phyloP scores from a whole-genome alignment of 148 eudicot genomes.

The Fagopyrum esculentum region DNA sequence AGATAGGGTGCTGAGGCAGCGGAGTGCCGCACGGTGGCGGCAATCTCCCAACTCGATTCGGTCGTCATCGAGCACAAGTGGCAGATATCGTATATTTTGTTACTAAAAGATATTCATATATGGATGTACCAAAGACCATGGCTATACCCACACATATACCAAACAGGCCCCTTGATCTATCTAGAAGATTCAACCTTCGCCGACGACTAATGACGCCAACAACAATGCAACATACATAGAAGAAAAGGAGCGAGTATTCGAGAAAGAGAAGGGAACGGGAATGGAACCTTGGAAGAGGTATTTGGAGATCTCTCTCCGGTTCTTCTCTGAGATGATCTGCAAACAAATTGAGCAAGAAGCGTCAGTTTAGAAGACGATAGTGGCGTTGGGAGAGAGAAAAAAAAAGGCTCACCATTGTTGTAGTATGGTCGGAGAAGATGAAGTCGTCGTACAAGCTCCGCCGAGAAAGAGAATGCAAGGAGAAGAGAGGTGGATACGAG shows the following conservation, averaged over 20 bases:
- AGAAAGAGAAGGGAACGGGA: not conserved
- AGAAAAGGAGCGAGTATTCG: not conserved
- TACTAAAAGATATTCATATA: too few relatives aligned
- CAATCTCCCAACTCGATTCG: too few relatives aligned
- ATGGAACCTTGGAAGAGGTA: slow-evolving; percentile 75
- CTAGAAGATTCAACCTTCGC: not conserved
- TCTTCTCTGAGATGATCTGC: slow-evolving; percentile 84
- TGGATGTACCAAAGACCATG: too few relatives aligned
- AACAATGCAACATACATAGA: not conserved
- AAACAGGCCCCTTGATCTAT: too few relatives aligned
- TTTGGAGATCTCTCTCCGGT: slow-evolving; percentile 71
- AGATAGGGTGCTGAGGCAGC: too few relatives aligned
- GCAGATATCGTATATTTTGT: too few relatives aligned
- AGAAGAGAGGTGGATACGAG: not conserved
- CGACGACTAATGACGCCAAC: not conserved
- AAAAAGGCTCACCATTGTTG: not conserved
- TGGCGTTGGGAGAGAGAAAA: not conserved
- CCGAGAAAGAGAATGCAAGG: not conserved
- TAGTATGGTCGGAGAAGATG: not conserved
- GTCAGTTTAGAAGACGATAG: not conserved
- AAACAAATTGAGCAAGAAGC: not conserved
- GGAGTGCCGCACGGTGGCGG: too few relatives aligned
- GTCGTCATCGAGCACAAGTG: too few relatives aligned
- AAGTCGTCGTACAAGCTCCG: not conserved
- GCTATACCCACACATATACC: not conserved